phyloP scores from a whole-genome alignment of 148 eudicot species.

The Chenopodium album region DNA sequence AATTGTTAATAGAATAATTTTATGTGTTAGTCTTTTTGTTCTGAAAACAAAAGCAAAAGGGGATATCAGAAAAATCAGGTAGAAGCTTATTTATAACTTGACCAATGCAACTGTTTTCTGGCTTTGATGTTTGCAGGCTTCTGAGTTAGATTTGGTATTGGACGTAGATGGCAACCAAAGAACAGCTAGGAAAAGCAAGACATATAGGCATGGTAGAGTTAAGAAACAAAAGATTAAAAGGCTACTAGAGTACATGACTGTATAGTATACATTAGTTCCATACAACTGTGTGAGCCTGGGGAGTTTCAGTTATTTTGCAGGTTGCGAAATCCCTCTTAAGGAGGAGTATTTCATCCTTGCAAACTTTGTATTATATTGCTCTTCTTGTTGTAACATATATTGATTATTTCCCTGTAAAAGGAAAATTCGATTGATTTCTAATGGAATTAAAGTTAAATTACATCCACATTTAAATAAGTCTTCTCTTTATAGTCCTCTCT shows the following conservation, averaged over 20 bases:
- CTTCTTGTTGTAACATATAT: slow-evolving; percentile 7
- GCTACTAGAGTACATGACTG: slow-evolving; percentile 7
- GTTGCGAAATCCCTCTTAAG: background rate
- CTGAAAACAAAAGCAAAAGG: background rate
- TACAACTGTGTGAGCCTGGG: background rate
- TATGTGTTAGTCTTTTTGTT: background rate
- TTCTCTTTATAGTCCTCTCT: no score
- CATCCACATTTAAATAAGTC: no score
- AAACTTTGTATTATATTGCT: slow-evolving; percentile 2
- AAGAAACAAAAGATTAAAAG: slow-evolving; percentile 19
- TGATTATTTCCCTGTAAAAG: background rate
- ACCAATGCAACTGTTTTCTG: background rate
- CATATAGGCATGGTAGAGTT: slow-evolving; percentile 14
- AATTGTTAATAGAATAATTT: no score
- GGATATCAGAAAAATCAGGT: background rate
- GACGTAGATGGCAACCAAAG: slow-evolving; percentile 6
- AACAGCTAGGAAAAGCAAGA: slow-evolving; percentile 18
- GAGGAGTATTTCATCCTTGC: background rate
- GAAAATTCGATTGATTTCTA: no score
- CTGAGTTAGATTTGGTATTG: slow-evolving; percentile 2
- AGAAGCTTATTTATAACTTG: background rate
- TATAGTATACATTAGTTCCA: slow-evolving; percentile 10
- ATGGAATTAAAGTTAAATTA: background rate
- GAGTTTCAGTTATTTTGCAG: background rate
- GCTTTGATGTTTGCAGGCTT: slow-evolving; percentile 21